phyloP scores from a whole-genome alignment of 2,329 filamentous ascomycete genomes.

The Fusarium hostae region DNA sequence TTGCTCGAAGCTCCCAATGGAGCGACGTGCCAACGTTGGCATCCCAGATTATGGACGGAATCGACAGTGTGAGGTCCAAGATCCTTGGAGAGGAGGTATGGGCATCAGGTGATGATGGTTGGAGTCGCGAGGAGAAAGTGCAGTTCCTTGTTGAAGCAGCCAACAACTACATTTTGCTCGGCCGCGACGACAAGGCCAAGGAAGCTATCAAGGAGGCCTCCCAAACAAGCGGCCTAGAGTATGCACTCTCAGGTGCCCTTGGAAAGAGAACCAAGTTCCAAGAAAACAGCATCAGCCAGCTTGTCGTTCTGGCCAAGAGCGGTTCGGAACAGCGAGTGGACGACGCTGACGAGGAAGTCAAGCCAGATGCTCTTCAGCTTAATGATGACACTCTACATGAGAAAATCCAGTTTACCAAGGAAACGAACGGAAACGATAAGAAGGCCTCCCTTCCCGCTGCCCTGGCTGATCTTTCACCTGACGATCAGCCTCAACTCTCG shows the following conservation, averaged over 20 bases:
- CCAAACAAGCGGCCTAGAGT: constrained; percentile 75
- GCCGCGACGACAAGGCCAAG: constrained; percentile 79
- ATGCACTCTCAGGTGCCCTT: constrained; percentile 84
- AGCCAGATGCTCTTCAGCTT: constrained; percentile 77
- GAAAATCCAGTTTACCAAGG: constrained; percentile 79
- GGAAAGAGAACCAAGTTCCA: constrained; percentile 88
- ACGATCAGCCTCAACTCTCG: constrained; percentile 82
- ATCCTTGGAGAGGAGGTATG: constrained; percentile 53
- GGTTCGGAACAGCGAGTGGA: constrained; percentile 46
- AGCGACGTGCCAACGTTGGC: constrained; percentile 69
- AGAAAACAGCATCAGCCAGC: constrained; percentile 82
- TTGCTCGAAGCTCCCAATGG: constrained; percentile 67
- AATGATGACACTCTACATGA: constrained; percentile 96
- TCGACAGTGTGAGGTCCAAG: constrained; percentile 55
- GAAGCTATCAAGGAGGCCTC: constrained; percentile 77
- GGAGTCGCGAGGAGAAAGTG: constrained; percentile 64
- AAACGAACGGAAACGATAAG: constrained; percentile 54
- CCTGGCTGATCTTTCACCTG: constrained; percentile 75
- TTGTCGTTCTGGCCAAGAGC: constrained; percentile 91
- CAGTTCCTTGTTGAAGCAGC: constrained; percentile 85
- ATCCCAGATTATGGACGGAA: constrained; percentile 56
- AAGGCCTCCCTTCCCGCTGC: constrained; percentile 64
- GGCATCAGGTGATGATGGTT: constrained; percentile 50
- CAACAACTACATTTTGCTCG: constrained; percentile 85
- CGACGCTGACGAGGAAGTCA: constrained; percentile 44